phyloP scores from a whole-genome alignment of 768 basidiomycete genomes.

The Favolaschia claudopus region DNA sequence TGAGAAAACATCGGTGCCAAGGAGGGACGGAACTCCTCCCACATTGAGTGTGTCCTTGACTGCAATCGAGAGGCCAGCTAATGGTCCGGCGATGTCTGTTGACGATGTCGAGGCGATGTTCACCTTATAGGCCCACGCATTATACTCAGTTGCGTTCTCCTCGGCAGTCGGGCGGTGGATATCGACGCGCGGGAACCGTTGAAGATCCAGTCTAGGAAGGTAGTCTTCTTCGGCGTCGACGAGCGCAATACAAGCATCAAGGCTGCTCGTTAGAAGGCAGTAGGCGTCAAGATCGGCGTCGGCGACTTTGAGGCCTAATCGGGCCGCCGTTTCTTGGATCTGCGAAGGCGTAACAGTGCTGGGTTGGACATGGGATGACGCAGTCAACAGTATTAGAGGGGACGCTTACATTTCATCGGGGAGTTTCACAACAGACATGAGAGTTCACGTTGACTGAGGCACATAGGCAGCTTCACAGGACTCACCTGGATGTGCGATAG shows the following conservation, averaged over 20 bases:
- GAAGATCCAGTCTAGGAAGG: slow-evolving; percentile 15
- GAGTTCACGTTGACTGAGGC: neutral
- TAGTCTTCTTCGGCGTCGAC: slow-evolving; percentile 25
- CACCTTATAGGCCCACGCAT: slow-evolving; percentile 32
- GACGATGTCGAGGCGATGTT: slow-evolving; percentile 13
- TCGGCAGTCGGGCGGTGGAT: slow-evolving; percentile 19
- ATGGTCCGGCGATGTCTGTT: slow-evolving; percentile 18
- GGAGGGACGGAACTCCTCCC: slow-evolving; percentile 53
- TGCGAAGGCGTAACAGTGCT: slow-evolving; percentile 21
- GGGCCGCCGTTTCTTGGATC: slow-evolving; percentile 14
- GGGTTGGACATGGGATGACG: neutral
- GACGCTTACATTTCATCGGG: slow-evolving; percentile 20
- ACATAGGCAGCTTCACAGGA: too few relatives aligned
- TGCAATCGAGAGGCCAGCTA: slow-evolving; percentile 48
- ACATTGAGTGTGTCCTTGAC: slow-evolving; percentile 76
- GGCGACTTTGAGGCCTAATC: slow-evolving; percentile 14
- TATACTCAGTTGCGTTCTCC: slow-evolving; percentile 23
- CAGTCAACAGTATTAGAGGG: too few relatives aligned
- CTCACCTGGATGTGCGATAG: too few relatives aligned
- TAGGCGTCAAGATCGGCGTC: slow-evolving; percentile 16
- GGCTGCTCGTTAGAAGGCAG: slow-evolving; percentile 13
- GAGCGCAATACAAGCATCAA: slow-evolving; percentile 15
- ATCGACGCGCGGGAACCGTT: slow-evolving; percentile 23
- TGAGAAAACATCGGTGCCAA: slow-evolving; percentile 56
- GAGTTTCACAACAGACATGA: slow-evolving; percentile 23